phyloP scores from a whole-genome alignment of 306 rosid genomes.

The Dryas octopetala region DNA sequence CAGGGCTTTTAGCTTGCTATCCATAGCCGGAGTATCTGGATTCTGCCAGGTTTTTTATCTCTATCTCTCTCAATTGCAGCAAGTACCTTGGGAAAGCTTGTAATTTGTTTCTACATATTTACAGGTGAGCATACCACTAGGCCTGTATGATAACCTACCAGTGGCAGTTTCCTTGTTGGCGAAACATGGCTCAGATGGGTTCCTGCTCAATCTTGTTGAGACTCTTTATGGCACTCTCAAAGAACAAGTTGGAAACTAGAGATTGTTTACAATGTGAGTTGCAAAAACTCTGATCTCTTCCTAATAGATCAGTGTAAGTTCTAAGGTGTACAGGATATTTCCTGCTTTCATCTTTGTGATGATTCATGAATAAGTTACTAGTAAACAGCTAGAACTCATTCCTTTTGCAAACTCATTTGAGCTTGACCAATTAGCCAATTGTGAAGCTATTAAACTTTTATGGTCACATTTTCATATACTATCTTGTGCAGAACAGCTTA shows the following conservation, averaged over 20 bases:
- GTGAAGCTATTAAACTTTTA: neutral
- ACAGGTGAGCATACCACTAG: constrained; percentile 83
- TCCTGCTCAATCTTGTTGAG: constrained; percentile 70
- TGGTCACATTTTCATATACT: neutral
- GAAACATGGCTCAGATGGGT: constrained; percentile 70
- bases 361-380: too few species aligned
- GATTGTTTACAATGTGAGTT: constrained; percentile 5
- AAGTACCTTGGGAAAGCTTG: neutral
- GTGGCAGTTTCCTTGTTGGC: constrained; percentile 76
- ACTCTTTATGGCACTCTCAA: constrained; percentile 47
- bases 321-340: neutral
- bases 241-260: constrained; percentile 30
- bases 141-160: constrained; percentile 62
- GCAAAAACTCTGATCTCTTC: neutral
- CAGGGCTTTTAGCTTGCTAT: constrained; percentile 66
- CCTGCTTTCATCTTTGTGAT: neutral
- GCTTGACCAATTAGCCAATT: neutral
- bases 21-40: constrained; percentile 89
- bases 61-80: neutral
- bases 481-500: too few species aligned
- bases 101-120: constrained; percentile 10
- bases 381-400: too few species aligned
- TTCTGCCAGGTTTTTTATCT: constrained; percentile 67
- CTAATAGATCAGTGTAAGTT: constrained; percentile 4
- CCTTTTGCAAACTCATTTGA: neutral